Conservation (phyloP, 768 basidiomycete species). For the Mycena vitilis region DNA sequence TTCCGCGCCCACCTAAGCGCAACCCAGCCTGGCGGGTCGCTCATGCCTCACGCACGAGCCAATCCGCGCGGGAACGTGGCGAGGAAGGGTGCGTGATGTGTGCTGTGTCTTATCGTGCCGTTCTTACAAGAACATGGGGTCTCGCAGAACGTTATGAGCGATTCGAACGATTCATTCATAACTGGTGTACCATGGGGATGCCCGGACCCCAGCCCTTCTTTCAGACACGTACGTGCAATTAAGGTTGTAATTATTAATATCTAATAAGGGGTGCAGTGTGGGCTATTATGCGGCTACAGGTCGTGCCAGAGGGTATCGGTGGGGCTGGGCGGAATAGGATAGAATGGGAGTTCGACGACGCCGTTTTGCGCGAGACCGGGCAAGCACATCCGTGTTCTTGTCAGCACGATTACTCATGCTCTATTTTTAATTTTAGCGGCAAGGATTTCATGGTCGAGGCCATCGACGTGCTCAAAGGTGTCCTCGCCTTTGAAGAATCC, state of each 20-base stretch:
- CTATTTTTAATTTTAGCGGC: slow-evolving; percentile 64
- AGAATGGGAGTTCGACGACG: slow-evolving; percentile 94
- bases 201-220: slow-evolving; percentile 94
- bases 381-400: slow-evolving; percentile 56
- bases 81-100: slow-evolving; percentile 62
- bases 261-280: slow-evolving; percentile 56
- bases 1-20: slow-evolving; percentile 87
- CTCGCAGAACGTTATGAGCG: slow-evolving; percentile 75
- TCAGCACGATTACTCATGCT: slow-evolving; percentile 38
- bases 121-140: slow-evolving; percentile 22
- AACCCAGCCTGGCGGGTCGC: slow-evolving; percentile 82
- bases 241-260: slow-evolving; percentile 4
- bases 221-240: slow-evolving; percentile 60
- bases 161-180: slow-evolving; percentile 78
- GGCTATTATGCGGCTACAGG: slow-evolving; percentile 85
- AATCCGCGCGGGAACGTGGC: slow-evolving; percentile 74
- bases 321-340: slow-evolving; percentile 81
- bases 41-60: slow-evolving; percentile 79
- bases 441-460: slow-evolving; percentile 96
- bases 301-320: slow-evolving; percentile 81
- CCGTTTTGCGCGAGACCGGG: slow-evolving; percentile 94
- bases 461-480: slow-evolving; percentile 90
- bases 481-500: slow-evolving; percentile 80
- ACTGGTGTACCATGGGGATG: slow-evolving; percentile 89
- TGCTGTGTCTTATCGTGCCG: slow-evolving; percentile 5